Base-by-base conservation (phyloP, 2,329 filamentous ascomycete species). In the Talaromyces sp. region DNA sequence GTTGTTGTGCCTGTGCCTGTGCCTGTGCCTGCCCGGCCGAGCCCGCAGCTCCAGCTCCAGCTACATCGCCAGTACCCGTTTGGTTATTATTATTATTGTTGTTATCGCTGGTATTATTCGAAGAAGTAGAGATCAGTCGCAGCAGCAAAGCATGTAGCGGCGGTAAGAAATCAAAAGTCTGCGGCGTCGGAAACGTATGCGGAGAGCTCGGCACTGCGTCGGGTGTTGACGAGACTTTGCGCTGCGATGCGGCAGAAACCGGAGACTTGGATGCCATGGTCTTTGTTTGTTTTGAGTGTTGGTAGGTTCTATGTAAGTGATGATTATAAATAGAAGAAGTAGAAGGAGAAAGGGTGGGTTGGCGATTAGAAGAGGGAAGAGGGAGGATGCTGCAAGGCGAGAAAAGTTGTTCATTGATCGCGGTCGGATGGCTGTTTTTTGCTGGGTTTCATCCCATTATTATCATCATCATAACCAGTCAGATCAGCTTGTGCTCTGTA, bases 81-180 rank as follows among this genome's bases (percentile, higher is more conserved):
- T 54, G 60, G 19, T 24, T 59, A 6, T 57, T 32, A n/a, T 31
- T n/a, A 35, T 35, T 41, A 51, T 26, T 1, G 60, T 2, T 50
- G 56, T 26, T 1, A 56, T 2, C 41, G 56, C 9, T 9, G 60
- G 1, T 31, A 51, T 41, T 41, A n/a, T 46, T 54, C 6, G 61
- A 48, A 7, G 62, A 56, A n/a, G 43, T 21, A 24, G 43, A 19
- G 10, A 89, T 85, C 19, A 97, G 83, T 56, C 90, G 89, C 65
- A 86, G 81, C 63, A 97, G 85, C 66, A 96, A 85, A 61, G 86
- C 82, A 69, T 91, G 88, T 58, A 97, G 85, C 69, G 92, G 86
- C 27, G 92, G 91, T 58, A 96, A 84, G 66, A 91, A 85, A 79
- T 96, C 92, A 77, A 97, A 91, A 55, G 86, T 86, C 74, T 92